Evolutionary conservation across 805 yeast genomes (phyloP).

Genomic region (Millerozyma miso): DNA sequence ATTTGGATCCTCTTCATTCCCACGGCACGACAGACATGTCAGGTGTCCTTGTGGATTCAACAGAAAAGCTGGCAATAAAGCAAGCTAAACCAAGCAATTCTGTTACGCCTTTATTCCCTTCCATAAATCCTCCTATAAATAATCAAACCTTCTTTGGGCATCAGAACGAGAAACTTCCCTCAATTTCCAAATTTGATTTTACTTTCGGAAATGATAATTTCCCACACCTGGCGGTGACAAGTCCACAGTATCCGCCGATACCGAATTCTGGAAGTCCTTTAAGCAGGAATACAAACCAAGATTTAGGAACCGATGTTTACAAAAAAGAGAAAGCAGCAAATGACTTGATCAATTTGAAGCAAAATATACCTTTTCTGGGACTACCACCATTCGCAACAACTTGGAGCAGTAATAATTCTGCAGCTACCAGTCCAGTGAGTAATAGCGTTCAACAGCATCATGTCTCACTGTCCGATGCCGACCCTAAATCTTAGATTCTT

Average conservation of each 20-base stretch:
- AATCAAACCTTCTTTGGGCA: background rate
- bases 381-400: background rate
- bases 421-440: background rate
- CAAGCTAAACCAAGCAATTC: background rate
- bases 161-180: constrained; percentile 9
- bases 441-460: background rate
- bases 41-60: background rate
- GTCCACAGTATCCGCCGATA: background rate
- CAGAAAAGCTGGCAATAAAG: background rate
- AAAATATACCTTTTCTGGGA: constrained; percentile 1
- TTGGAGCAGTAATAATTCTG: background rate
- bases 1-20: background rate
- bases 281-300: background rate
- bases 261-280: background rate
- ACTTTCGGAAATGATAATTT: constrained; percentile 17
- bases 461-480: background rate
- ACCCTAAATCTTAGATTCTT: background rate
- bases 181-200: constrained; percentile 19
- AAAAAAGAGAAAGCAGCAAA: constrained; percentile 29
- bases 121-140: constrained; percentile 2
- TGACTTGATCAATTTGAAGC: constrained; percentile 23
- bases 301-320: constrained; percentile 16
- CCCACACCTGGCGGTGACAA: constrained; percentile 13
- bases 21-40: background rate
- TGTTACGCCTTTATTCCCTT: constrained; percentile 1